Conservation (phyloP, 2,329 filamentous ascomycete species). For the Sporothrix pseudoabietina region DNA sequence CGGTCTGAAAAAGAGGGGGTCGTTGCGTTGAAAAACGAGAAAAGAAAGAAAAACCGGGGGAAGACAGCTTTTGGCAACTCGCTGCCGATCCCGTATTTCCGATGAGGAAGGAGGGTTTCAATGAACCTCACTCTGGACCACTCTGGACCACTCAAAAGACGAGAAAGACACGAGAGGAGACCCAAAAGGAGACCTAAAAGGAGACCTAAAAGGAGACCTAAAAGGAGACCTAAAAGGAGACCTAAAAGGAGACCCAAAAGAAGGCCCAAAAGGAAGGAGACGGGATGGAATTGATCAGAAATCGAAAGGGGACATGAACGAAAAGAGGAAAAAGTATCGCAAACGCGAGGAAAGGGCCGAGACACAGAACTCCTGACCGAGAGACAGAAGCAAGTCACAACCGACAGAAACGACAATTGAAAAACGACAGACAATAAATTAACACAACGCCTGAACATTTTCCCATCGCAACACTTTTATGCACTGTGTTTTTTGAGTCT, state of each 20-base stretch:
- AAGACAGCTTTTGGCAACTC: conserved; percentile 13
- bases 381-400: not conserved
- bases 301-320: not conserved
- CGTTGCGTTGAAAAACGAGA: not conserved
- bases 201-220: no score
- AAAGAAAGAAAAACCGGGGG: conserved; percentile 8
- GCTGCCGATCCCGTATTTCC: conserved; percentile 23
- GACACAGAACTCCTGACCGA: not conserved
- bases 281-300: not conserved
- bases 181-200: not conserved
- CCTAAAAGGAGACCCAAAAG: not conserved
- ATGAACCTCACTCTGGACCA: not conserved
- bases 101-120: conserved; percentile 20
- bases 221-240: not conserved
- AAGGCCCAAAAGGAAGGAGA: not conserved
- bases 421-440: not conserved
- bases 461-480: not conserved
- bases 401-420: not conserved
- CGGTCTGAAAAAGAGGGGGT: not conserved
- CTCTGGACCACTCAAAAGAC: not conserved
- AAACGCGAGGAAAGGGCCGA: not conserved
- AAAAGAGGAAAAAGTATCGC: not conserved
- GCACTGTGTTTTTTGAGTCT: not conserved
- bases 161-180: not conserved
- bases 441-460: not conserved